Base-by-base conservation (phyloP, 2,329 filamentous ascomycete genomes). In the Fusarium sp. region DNA sequence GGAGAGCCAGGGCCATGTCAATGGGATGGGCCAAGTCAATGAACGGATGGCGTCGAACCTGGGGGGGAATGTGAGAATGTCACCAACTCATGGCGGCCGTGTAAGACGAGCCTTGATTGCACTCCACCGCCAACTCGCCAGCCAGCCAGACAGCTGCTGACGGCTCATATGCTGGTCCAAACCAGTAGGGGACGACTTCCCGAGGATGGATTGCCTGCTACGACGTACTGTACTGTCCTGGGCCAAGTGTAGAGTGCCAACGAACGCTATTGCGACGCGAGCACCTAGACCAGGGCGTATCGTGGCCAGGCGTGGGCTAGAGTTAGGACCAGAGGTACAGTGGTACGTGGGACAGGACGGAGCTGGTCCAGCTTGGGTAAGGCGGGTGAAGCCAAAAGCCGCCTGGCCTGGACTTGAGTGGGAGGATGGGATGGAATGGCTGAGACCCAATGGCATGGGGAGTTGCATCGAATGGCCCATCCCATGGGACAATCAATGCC, bases 21-120 rank as follows among this genome's bases (percentile, higher is more conserved):
- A 52, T 38, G 54, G 54, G 34, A 34, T 24, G 20, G 42, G 6
- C 40, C 62, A 72, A 73, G 60, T 52, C 22, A 50, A 61, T 57
- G 22, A 64, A 59, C 62, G 40, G 38, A 47, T 65, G 60, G 69
- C 66, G 63, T 65, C 31, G 54, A 31, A 59, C 34, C 42, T 42
- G n/a, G 47, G 42, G 27, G 50, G 59, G 58, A 67, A 67, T 60
- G 59, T 24, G 63, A 64, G 58, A 58, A 56, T 67, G 59, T 70
- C 64, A 66, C 64, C 64, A 56, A 18, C 38, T 59, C 38, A 34
- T 62, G 31, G 18, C 31, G n/a, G 60, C 35, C 42, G 67, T 73
- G 42, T 68, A 74, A 61, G 64, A 74, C 62, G 67, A 62, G 31
- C 70, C 50, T 52, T 52, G 67, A 42, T 62, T 56, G 52, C 8